Percentiles rank a stretch among this genome's conserved stretches.
phyloP scores from a whole-genome alignment of 2,329 filamentous ascomycete species.

The Fonsecaea pedrosoi region DNA sequence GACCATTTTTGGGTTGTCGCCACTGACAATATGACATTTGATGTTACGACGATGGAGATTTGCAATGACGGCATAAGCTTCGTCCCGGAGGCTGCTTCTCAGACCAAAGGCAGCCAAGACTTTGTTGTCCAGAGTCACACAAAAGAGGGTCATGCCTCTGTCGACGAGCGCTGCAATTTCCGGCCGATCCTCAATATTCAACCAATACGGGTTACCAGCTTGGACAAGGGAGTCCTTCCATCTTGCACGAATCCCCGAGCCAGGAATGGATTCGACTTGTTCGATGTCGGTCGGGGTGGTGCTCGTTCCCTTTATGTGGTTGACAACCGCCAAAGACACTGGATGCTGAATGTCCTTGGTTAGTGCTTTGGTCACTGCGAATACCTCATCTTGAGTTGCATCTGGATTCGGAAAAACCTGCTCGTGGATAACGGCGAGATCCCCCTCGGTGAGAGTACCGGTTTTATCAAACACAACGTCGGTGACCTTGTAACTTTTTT shows the following conservation, averaged over 20 bases:
- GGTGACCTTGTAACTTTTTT: slow-evolving; percentile 65
- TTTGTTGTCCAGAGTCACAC: slow-evolving; percentile 57
- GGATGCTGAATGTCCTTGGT: slow-evolving; percentile 55
- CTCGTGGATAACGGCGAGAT: slow-evolving; percentile 50
- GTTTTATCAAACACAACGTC: slow-evolving; percentile 83
- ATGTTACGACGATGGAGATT: slow-evolving; percentile 59
- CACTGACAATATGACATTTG: slow-evolving; percentile 62
- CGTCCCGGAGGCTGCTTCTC: slow-evolving; percentile 55
- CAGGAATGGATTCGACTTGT: slow-evolving; percentile 41
- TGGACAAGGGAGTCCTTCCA: slow-evolving; percentile 25
- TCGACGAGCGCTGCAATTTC: slow-evolving; percentile 46
- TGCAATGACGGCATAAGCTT: slow-evolving; percentile 59
- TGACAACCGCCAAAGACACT: slow-evolving; percentile 58
- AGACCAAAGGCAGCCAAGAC: slow-evolving; percentile 60
- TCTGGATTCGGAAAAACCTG: slow-evolving; percentile 22
- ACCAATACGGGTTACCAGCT: slow-evolving; percentile 44
- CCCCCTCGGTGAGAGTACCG: slow-evolving; percentile 71
- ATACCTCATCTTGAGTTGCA: background rate
- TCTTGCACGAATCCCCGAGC: slow-evolving; percentile 40
- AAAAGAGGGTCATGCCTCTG: slow-evolving; percentile 61
- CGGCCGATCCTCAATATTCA: slow-evolving; percentile 45
- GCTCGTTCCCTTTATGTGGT: slow-evolving; percentile 45
- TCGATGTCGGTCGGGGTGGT: slow-evolving; percentile 32
- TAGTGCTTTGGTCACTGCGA: slow-evolving; percentile 20
- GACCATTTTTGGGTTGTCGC: slow-evolving; percentile 61